Evolutionary conservation across 371 early-diverging fungal species (phyloP).

Genomic region (Syncephalis fuscata): DNA sequence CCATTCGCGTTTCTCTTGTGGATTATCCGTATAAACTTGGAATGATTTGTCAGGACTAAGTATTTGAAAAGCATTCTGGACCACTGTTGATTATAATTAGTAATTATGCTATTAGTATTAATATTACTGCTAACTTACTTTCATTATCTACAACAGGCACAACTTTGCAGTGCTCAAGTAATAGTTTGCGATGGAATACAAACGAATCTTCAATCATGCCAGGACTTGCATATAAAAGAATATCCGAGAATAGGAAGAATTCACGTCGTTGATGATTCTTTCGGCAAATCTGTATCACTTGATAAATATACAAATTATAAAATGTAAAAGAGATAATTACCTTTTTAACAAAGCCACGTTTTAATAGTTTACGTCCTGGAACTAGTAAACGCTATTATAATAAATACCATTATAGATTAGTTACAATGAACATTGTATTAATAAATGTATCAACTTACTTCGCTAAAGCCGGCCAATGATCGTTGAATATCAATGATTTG

Average conservation of each 20-base stretch:
- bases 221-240: conserved; percentile 42
- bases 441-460: conserved; percentile 6
- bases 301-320: neutral
- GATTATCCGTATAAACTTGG: conserved; percentile 11
- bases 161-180: conserved; percentile 35
- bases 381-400: conserved; percentile 22
- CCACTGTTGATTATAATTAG: conserved; percentile 1
- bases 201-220: conserved; percentile 8
- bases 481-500: conserved; percentile 48
- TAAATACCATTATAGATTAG: neutral
- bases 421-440: conserved; percentile 4
- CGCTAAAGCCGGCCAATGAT: conserved; percentile 29
- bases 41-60: conserved; percentile 54
- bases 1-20: conserved; percentile 36
- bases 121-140: conserved; percentile 2
- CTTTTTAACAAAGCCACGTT: conserved; percentile 37
- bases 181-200: conserved; percentile 40
- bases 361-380: conserved; percentile 45
- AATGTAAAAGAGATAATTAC: conserved; percentile 1
- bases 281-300: conserved; percentile 27
- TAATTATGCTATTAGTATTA: neutral
- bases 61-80: conserved; percentile 36
- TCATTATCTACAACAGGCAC: conserved; percentile 27
- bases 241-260: conserved; percentile 54
- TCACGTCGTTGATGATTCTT: conserved; percentile 38